Base-by-base conservation (phyloP, 345 rosid genomes). In the Mangifera indica region DNA sequence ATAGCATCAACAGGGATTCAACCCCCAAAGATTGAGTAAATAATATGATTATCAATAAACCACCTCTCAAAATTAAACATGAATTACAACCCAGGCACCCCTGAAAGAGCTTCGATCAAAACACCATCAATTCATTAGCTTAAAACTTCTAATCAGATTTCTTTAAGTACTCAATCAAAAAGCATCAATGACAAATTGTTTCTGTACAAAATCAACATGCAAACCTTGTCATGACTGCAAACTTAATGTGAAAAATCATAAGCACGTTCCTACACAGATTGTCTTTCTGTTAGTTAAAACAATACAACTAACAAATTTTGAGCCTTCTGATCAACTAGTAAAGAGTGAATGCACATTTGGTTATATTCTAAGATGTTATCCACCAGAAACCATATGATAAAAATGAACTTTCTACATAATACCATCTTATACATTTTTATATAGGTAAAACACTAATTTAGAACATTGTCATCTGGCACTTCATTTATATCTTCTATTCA, bases 401-500 rank as follows among this genome's bases (percentile, higher is more conserved):
- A 44, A 24, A 69, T 56, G 10, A 55, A 69, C 22, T 65, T 65
- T 14, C 52, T 21, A 56, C 22, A n/a, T 20, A 10, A 24, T 17
- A 42, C 1, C 37, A 44, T 42, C 40, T 69, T 14, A 7, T 20
- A 22, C 34, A 14, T 24, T 37, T 37, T 21, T 66, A n/a, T 51
- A 7, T 10, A 20, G 24, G 37, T 69, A 24, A 20, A 32, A 37
- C 54, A 54, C 15, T 40, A 20, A 54, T 40, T 20, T 1, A 67
- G 20, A 54, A 15, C 7, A 42, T 56, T 3, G 11, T 42, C 56
- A 25, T 63, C 60, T 67, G 29, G 32, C 12, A 25, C 3, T 25
- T 54, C 29, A 57, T 58, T 25, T 21, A 67, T 26, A 37, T 57
- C 22, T 69, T 57, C 53, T 69, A 56, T 57, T 24, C 18, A 37